Conservation (phyloP, 768 basidiomycete species). For the Floccularia luteovirens region DNA sequence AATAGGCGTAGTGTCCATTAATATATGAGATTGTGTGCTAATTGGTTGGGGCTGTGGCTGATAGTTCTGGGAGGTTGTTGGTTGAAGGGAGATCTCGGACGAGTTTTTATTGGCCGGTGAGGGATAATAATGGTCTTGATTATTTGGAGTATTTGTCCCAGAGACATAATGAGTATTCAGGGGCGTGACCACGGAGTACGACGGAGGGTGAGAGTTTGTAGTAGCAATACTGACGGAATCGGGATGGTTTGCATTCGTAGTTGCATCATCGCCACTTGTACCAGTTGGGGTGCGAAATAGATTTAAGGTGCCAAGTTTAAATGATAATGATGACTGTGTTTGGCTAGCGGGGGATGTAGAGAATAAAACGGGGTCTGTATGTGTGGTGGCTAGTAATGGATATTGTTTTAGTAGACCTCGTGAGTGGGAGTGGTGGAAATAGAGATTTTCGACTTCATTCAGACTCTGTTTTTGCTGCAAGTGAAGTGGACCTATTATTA, state of each 20-base stretch:
- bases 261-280: no score
- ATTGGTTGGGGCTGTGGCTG: not conserved
- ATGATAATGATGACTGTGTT: slow-evolving; percentile 21
- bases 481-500: not conserved
- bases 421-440: slow-evolving; percentile 65
- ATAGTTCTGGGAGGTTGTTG: not conserved
- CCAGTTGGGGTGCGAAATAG: not conserved
- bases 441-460: slow-evolving; percentile 78
- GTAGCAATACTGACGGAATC: no score
- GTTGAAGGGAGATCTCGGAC: not conserved
- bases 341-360: slow-evolving; percentile 4
- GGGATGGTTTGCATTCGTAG: no score
- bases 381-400: slow-evolving; percentile 16
- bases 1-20: not conserved
- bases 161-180: no score
- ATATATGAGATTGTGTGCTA: no score
- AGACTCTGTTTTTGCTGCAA: slow-evolving; percentile 67
- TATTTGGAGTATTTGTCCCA: not conserved
- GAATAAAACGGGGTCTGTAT: slow-evolving; percentile 12
- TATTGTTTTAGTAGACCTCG: slow-evolving; percentile 27
- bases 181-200: no score
- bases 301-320: slow-evolving; percentile 10
- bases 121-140: not conserved
- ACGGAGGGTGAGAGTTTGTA: no score
- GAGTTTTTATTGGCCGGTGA: not conserved